Evolutionary conservation across 2,329 filamentous ascomycete species (phyloP).

Genomic region (Sporothrix luriei): DNA sequence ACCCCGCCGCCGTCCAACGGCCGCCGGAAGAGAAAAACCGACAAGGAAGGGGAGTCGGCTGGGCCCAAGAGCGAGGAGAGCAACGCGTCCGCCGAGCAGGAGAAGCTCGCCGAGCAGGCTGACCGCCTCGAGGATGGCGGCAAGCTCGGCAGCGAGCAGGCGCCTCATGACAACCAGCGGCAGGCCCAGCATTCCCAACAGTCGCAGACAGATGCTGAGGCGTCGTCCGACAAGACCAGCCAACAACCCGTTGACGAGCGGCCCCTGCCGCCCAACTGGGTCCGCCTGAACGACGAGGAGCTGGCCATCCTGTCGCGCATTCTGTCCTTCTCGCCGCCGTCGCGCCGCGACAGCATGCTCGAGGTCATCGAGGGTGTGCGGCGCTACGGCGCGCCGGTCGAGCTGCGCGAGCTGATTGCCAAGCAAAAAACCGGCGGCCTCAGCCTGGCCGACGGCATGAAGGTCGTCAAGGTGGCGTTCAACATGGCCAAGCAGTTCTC

Average conservation of each 20-base stretch:
- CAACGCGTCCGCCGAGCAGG: neutral
- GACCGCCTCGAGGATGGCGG: conserved; percentile 22
- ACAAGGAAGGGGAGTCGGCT: conserved; percentile 16
- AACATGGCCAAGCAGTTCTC: conserved; percentile 54
- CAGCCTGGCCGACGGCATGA: conserved; percentile 57
- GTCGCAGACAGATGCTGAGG: neutral
- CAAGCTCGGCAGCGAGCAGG: conserved; percentile 26
- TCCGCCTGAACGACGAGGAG: conserved; percentile 51
- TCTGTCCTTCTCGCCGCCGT: conserved; percentile 62
- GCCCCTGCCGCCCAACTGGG: conserved; percentile 51
- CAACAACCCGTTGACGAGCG: conserved; percentile 19
- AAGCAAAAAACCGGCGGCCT: conserved; percentile 59
- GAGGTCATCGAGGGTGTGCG: conserved; percentile 65
- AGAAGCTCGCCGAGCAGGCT: conserved; percentile 25
- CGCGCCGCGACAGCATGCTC: conserved; percentile 62
- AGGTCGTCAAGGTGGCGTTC: conserved; percentile 59
- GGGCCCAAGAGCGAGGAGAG: conserved; percentile 16
- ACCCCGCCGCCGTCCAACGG: conserved; percentile 28
- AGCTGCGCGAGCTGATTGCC: conserved; percentile 61
- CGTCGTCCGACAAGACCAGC: conserved; percentile 7
- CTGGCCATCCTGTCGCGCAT: conserved; percentile 60
- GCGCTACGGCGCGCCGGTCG: conserved; percentile 68
- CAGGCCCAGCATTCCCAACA: neutral
- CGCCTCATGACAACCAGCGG: neutral
- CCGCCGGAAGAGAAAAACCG: conserved; percentile 30